Percentiles rank a stretch among this genome's conserved stretches.
These are phyloP conservation scores for Xylaria sp. DNA, from an alignment of 2,329 filamentous ascomycete species.

Conservation along the genomic window DNA sequence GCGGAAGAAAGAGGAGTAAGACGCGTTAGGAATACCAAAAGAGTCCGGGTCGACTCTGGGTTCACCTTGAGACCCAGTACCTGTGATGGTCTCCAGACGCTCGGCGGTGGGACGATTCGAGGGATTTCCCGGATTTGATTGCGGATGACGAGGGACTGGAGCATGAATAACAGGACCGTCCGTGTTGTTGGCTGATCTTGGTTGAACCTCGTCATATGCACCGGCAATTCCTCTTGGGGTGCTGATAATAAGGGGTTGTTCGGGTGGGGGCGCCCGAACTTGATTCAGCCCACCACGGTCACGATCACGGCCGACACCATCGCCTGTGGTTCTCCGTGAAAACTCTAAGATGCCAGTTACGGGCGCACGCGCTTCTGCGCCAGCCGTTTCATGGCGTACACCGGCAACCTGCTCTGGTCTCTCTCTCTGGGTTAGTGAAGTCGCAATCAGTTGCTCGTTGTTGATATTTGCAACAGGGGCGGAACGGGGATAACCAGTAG, in stretches of 20 bases:
- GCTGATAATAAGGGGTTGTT: conserved; percentile 56
- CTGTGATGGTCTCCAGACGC: conserved; percentile 52
- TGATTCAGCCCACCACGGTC: conserved; percentile 22
- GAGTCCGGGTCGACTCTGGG: conserved; percentile 7
- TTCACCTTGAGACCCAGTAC: conserved; percentile 22
- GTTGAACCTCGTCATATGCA: conserved; percentile 44
- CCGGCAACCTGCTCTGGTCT: conserved; percentile 38
- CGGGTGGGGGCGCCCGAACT: conserved; percentile 33
- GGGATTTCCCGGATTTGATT: conserved; percentile 33
- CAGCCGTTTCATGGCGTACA: conserved; percentile 36
- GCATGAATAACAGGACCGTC: conserved; percentile 46
- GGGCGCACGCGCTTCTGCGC: conserved; percentile 35
- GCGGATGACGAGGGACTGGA: conserved; percentile 49
- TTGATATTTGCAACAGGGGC: conserved; percentile 34
- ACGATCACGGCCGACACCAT: conserved; percentile 27
- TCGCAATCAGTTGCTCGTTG: conserved; percentile 32
- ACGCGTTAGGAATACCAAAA: neutral
- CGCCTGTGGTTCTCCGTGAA: conserved; percentile 38
- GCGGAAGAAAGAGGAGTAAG: conserved; percentile 37
- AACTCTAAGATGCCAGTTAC: conserved; percentile 41
- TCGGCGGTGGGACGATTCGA: conserved; percentile 44
- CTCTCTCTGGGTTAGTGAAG: conserved; percentile 36
- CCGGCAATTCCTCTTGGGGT: conserved; percentile 52
- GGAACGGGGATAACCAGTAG: conserved; percentile 38
- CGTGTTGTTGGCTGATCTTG: conserved; percentile 29